Conservation (phyloP, 805 yeast genomes). For the Candida parachauliodes region DNA sequence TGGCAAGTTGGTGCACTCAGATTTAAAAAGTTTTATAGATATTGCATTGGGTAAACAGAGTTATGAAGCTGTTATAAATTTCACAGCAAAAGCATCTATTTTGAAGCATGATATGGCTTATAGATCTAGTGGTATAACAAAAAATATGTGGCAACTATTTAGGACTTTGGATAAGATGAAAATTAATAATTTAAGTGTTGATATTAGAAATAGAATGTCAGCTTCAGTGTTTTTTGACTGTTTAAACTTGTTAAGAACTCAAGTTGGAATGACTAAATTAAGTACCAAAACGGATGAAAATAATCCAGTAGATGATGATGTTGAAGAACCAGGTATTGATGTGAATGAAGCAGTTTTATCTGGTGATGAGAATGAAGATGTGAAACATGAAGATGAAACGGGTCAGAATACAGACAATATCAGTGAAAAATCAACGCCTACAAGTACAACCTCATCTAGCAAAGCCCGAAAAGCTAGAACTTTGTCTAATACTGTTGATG, state of each 20-base stretch:
- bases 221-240: constrained; percentile 93
- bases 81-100: constrained; percentile 77
- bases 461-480: constrained; percentile 42
- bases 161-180: constrained; percentile 58
- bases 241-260: constrained; percentile 76
- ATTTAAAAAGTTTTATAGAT: constrained; percentile 64
- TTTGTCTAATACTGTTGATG: constrained; percentile 53
- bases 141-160: constrained; percentile 88
- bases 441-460: constrained; percentile 32
- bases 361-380: constrained; percentile 18
- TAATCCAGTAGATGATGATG: constrained; percentile 16
- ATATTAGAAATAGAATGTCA: constrained; percentile 80
- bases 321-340: constrained; percentile 15
- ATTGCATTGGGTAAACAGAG: constrained; percentile 66
- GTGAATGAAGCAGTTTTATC: constrained; percentile 30
- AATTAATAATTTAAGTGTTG: constrained; percentile 41
- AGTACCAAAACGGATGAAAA: constrained; percentile 33
- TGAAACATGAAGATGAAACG: constrained; percentile 7
- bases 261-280: constrained; percentile 77
- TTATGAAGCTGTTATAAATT: constrained; percentile 61
- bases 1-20: constrained; percentile 73
- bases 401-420: constrained; percentile 9
- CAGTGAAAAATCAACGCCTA: constrained; percentile 35
- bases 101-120: constrained; percentile 90
- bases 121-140: constrained; percentile 90